Conservation (phyloP, 306 rosid species). For the Geum urbanum region DNA sequence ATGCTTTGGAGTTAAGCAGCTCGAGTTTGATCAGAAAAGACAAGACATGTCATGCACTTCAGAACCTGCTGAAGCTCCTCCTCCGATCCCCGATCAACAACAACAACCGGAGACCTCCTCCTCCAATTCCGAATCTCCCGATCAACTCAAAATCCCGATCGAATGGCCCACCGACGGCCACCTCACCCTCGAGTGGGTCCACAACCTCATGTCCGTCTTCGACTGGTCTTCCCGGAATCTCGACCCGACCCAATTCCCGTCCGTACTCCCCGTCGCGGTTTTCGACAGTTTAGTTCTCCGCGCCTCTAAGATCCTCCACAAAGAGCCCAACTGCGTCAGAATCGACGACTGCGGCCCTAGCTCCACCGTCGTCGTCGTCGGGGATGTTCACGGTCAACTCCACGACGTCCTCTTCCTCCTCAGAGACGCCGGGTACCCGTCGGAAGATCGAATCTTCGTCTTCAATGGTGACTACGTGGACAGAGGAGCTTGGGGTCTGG, state of each 20-base stretch:
- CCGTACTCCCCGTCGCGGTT: slow-evolving; percentile 54
- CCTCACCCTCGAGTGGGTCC: slow-evolving; percentile 53
- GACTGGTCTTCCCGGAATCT: slow-evolving; percentile 68
- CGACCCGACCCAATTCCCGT: slow-evolving; percentile 50
- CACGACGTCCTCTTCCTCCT: slow-evolving; percentile 72
- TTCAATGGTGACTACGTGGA: slow-evolving; percentile 90
- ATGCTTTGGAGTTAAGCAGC: too few relatives aligned
- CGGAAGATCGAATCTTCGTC: slow-evolving; percentile 51
- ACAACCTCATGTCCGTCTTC: slow-evolving; percentile 45
- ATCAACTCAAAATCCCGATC: slow-evolving; percentile 36
- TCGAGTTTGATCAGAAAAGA: too few relatives aligned
- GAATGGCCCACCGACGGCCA: slow-evolving; percentile 59
- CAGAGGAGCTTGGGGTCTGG: slow-evolving; percentile 94
- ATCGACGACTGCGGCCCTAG: slow-evolving; percentile 38
- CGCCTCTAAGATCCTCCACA: slow-evolving; percentile 79
- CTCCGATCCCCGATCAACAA: too few relatives aligned
- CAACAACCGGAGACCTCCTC: too few relatives aligned
- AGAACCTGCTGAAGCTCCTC: too few relatives aligned
- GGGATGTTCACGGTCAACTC: slow-evolving; percentile 78
- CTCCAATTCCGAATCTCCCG: not conserved
- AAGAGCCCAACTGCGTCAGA: slow-evolving; percentile 66
- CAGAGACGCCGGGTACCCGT: slow-evolving; percentile 60
- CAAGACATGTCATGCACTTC: too few relatives aligned
- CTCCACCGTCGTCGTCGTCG: slow-evolving; percentile 46
- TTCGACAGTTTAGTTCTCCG: slow-evolving; percentile 60